Base-by-base conservation (phyloP, 139 green algal species). In the Chlorella sp. region DNA sequence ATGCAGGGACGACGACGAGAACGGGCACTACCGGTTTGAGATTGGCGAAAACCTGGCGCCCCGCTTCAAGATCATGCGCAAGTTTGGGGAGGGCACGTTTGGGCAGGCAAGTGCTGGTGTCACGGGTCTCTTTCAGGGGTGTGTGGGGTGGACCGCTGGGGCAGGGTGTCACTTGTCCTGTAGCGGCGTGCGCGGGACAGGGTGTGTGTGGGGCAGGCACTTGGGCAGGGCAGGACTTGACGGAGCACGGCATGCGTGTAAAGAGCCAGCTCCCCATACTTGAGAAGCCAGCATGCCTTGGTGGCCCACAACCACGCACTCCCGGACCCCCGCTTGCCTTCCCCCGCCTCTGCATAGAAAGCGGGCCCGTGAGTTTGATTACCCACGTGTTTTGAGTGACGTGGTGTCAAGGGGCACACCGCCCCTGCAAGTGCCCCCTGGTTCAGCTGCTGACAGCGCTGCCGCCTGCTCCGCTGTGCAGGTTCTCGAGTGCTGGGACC, bases 401-500 rank as follows among this genome's bases (percentile, higher is more conserved):
- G n/a, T n/a, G n/a, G n/a, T n/a, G n/a, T n/a, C n/a, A n/a, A n/a
- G n/a, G n/a, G n/a, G n/a, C n/a, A n/a, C n/a, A 5, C 48, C 48
- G 7, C 9, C 48, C 48, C 48, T 9, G 9, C 48, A 57, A 16
- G 48, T 9, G 48, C 9, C 48, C 48, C 5, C 48, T 57, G 48
- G 48, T 57, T 57, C 48, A 57, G 9, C 48, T 9, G 9, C 48
- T 57, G 48, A 57, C 48, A 57, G 48, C 48, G 48, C 48, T 57
- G 48, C 48, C 48, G 48, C 48, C 48, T 9, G 48, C 48, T 5
- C 22, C 14, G 19, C 14, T 12, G 2, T 19, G 61, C 83, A 87
- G 30, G 97, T 99, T 37, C 86, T 99, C n/a, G 98, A 99, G 90
- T 99, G 98, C 94, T 99, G 97, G 97, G 98, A 99, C 93, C 92